A percentile compares a stretch with the other conserved stretches of the same genome.
These are phyloP conservation scores for Paraconiothyrium brasiliense DNA, from an alignment of 2,329 filamentous ascomycete species.

Conservation along the genomic window DNA sequence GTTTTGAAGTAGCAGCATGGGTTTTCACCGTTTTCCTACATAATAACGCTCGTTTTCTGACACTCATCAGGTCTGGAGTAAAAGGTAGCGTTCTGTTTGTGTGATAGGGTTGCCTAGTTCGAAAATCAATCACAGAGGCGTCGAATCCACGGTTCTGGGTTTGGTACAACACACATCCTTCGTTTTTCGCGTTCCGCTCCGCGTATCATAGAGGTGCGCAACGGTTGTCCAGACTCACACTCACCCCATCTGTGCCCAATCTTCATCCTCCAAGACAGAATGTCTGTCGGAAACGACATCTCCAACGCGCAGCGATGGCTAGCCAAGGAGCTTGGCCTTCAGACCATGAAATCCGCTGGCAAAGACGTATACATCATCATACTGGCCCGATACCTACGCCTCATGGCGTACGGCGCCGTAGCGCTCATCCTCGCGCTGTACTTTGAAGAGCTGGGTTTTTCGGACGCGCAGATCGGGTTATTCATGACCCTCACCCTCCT, in stretches of 20 bases:
- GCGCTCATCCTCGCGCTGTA: conserved; percentile 50
- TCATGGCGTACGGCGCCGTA: conserved; percentile 49
- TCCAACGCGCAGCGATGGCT: conserved; percentile 31
- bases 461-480: conserved; percentile 49
- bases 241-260: neutral
- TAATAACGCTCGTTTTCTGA: neutral
- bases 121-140: neutral
- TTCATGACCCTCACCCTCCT: conserved; percentile 54
- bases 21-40: neutral
- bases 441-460: conserved; percentile 45
- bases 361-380: conserved; percentile 49
- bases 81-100: neutral
- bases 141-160: neutral
- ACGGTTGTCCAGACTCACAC: neutral
- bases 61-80: neutral
- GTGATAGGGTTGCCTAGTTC: neutral
- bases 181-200: neutral
- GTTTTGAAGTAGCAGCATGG: neutral
- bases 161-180: neutral
- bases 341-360: conserved; percentile 36
- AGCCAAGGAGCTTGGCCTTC: conserved; percentile 40
- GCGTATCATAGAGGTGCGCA: neutral
- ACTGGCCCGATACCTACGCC: conserved; percentile 46
- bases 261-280: conserved; percentile 11
- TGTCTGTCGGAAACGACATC: conserved; percentile 24